A percentile compares a stretch with the other conserved stretches of the same genome.
phyloP scores from a whole-genome alignment of 192 early-diverging fungal species.

The Umbelopsis sp. region DNA sequence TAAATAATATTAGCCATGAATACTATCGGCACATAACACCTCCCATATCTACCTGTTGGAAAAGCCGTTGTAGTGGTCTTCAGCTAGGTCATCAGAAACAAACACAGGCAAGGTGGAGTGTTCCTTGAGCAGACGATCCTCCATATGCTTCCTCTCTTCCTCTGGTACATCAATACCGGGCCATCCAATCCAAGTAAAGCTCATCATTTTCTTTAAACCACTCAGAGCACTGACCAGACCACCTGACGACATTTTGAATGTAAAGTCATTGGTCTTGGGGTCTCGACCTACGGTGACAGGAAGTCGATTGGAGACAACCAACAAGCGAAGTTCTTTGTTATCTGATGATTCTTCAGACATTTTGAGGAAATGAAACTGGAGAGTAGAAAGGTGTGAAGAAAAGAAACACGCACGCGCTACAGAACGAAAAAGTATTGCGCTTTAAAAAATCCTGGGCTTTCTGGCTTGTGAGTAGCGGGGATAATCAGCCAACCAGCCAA shows the following conservation, averaged over 20 bases:
- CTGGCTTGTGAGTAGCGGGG: background rate
- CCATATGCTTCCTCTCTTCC: slow-evolving; percentile 73
- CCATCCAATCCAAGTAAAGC: slow-evolving; percentile 99
- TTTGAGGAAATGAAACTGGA: background rate
- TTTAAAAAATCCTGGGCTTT: background rate
- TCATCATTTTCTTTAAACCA: slow-evolving; percentile 93
- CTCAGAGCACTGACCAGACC: slow-evolving; percentile 94
- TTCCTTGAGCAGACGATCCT: slow-evolving; percentile 70
- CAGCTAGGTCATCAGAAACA: slow-evolving; percentile 89
- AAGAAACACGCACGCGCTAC: background rate
- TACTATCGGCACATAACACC: background rate
- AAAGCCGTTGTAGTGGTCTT: slow-evolving; percentile 98
- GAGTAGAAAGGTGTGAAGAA: slow-evolving; percentile 3
- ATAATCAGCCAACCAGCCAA: background rate
- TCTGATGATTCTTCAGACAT: slow-evolving; percentile 16
- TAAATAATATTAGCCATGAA: background rate
- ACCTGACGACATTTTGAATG: slow-evolving; percentile 87
- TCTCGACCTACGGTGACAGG: slow-evolving; percentile 87
- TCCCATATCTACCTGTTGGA: slow-evolving; percentile 69
- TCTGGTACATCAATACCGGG: slow-evolving; percentile 86
- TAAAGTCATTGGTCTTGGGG: slow-evolving; percentile 44
- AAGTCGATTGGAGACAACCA: slow-evolving; percentile 96
- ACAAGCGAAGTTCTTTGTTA: slow-evolving; percentile 55
- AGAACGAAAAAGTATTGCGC: background rate
- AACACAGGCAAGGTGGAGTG: slow-evolving; percentile 94